Base-by-base conservation (phyloP, 208 protist genomes). In the Leishmania martiniquensis region DNA sequence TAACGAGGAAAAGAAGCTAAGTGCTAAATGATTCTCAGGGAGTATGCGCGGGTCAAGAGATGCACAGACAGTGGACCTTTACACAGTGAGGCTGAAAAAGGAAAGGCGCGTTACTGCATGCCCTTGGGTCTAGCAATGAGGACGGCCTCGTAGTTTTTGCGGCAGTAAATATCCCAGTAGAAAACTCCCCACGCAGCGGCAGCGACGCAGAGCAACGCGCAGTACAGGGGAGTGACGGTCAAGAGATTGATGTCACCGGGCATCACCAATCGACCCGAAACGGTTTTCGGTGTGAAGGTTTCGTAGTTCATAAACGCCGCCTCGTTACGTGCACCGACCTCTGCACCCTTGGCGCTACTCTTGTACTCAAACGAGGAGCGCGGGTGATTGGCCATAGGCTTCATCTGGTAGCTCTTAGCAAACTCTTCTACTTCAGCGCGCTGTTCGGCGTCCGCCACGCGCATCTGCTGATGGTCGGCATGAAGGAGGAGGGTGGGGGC, bases 271-370 rank as follows among this genome's bases (percentile, higher is more conserved):
- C 76, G 85, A 25, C 87, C 87, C 12, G 84, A 79, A 9, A 97
- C 66, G 32, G 89, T 90, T 12, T 54, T 62, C 12, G 91, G 91
- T 22, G 69, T 85, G 75, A 94, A 90, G 49, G 80, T 71, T 62
- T 90, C 86, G 80, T 95, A 97, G 82, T 95, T 93, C 87, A 97
- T 95, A 80, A 89, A 95, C 10, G 91, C 93, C 4, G 93, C 91
- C 79, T 97, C 93, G 81, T 97, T 97, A 75, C 93, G 89, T 25
- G 93, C 91, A 52, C 93, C 93, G 15, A 95, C 93, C 62, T 97
- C 93, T 12, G 88, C 90, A 74, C 91, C 93, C 79, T 97, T 95
- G 13, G 87, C 72, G 69, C 89, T 94, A 72, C 87, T 84, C 79
- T 87, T 87, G 81, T 97, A 97, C 73, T 89, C 79, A 59, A 92